phyloP scores from a whole-genome alignment of 371 early-diverging fungal species.

The Mortierella sp. region DNA sequence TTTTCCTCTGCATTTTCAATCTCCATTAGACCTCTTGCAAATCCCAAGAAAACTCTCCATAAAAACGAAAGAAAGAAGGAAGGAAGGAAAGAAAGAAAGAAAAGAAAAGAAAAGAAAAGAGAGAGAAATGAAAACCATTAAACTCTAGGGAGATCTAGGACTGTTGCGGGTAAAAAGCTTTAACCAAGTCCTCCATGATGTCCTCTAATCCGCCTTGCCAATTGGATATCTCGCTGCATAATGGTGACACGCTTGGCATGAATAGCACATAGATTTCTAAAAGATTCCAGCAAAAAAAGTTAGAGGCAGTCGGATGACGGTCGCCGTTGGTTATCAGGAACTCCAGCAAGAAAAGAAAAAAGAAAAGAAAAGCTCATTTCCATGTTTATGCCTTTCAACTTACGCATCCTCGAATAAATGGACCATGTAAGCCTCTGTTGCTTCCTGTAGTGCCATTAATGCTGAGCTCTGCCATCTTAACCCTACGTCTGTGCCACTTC shows the following conservation, averaged over 20 bases:
- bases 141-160: no score
- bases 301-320: neutral
- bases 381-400: conserved; percentile 41
- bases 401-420: conserved; percentile 95
- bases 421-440: conserved; percentile 88
- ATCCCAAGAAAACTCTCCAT: no score
- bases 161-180: neutral
- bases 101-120: no score
- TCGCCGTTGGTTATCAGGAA: neutral
- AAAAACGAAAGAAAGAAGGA: no score
- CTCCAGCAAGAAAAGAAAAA: no score
- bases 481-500: conserved; percentile 51
- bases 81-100: no score
- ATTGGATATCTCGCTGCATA: conserved; percentile 91
- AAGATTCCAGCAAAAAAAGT: neutral
- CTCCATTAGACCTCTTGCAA: no score
- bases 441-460: conserved; percentile 90
- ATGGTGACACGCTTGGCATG: conserved; percentile 96
- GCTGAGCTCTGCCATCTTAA: conserved; percentile 88
- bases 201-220: conserved; percentile 92
- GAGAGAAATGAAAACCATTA: no score
- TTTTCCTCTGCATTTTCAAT: no score
- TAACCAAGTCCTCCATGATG: conserved; percentile 30
- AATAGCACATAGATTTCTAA: conserved; percentile 88
- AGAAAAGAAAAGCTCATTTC: neutral